Conservation (phyloP, 1,284 basidiomycete species). For the Mixia osmundae region DNA sequence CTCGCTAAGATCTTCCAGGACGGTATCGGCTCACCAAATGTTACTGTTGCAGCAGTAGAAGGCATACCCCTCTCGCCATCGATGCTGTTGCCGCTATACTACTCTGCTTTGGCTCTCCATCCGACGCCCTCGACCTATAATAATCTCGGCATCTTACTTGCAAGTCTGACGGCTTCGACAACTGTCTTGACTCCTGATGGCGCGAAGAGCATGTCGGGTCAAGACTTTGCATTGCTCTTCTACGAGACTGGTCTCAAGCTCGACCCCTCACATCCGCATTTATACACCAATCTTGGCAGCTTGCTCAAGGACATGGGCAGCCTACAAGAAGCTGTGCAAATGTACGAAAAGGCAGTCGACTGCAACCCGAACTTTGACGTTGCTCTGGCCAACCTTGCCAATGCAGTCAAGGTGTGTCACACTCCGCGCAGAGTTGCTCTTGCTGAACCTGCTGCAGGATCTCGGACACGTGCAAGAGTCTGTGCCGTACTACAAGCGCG, state of each 20-base stretch:
- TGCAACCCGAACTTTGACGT: conserved; percentile 36
- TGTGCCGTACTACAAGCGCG: conserved; percentile 32
- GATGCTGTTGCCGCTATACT: conserved; percentile 33
- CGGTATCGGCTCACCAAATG: conserved; percentile 16
- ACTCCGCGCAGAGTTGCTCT: too few relatives aligned
- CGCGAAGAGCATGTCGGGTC: conserved; percentile 18
- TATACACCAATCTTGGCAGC: conserved; percentile 37
- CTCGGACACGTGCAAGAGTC: conserved; percentile 29
- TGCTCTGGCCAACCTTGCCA: conserved; percentile 38
- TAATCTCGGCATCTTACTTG: conserved; percentile 37
- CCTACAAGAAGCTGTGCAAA: conserved; percentile 29
- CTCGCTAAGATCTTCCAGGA: conserved; percentile 35
- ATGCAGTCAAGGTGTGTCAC: too few relatives aligned
- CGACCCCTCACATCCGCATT: conserved; percentile 34
- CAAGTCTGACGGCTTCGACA: conserved; percentile 25
- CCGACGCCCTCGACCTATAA: conserved; percentile 36
- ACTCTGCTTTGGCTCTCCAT: conserved; percentile 32
- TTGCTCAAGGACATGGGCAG: conserved; percentile 36
- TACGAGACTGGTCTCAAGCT: conserved; percentile 33
- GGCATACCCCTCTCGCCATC: conserved; percentile 28
- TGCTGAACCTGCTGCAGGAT: too few relatives aligned
- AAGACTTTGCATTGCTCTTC: conserved; percentile 31
- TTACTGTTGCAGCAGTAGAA: conserved; percentile 14
- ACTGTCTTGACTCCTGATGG: conserved; percentile 18
- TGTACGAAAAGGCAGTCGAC: conserved; percentile 31